Evolutionary conservation across 306 rosid species (phyloP).

Genomic region (Malus orientalis): DNA sequence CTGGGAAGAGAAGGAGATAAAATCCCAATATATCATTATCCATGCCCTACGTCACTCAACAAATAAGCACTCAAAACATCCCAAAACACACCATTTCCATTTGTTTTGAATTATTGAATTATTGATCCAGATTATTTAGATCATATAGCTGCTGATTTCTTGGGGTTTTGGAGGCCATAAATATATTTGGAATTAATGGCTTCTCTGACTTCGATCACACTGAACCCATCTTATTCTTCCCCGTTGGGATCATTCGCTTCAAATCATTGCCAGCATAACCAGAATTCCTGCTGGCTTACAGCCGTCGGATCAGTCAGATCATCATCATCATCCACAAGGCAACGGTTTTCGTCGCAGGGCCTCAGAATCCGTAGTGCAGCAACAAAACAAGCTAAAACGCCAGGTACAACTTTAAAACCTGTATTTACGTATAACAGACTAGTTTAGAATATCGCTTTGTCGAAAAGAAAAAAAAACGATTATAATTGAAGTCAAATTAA

Average conservation of each 20-base stretch:
- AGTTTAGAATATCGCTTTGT: not conserved
- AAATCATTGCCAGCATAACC: conserved; percentile 31
- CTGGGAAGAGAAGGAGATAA: conserved; percentile 17
- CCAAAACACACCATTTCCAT: not conserved
- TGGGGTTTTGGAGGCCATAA: conserved; percentile 10
- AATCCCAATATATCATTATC: conserved; percentile 24
- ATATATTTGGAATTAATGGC: conserved; percentile 34
- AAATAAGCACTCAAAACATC: not conserved
- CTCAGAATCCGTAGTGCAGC: conserved; percentile 58
- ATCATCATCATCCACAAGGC: conserved; percentile 20
- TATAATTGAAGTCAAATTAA: not conserved
- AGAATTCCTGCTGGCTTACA: conserved; percentile 29
- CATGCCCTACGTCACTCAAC: conserved; percentile 3
- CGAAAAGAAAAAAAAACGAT: no score
- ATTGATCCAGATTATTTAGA: not conserved
- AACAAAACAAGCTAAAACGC: conserved; percentile 76
- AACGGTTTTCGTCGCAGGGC: conserved; percentile 26
- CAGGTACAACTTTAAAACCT: conserved; percentile 41
- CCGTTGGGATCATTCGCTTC: conserved; percentile 29
- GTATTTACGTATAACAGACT: not conserved
- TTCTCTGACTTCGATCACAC: conserved; percentile 44
- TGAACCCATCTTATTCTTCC: conserved; percentile 42
- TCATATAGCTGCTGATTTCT: not conserved
- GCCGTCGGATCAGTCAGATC: conserved; percentile 20
- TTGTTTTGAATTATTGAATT: not conserved